These are phyloP conservation scores for Inga laurina DNA, from an alignment of 306 rosid genomes.

Conservation along the genomic window DNA sequence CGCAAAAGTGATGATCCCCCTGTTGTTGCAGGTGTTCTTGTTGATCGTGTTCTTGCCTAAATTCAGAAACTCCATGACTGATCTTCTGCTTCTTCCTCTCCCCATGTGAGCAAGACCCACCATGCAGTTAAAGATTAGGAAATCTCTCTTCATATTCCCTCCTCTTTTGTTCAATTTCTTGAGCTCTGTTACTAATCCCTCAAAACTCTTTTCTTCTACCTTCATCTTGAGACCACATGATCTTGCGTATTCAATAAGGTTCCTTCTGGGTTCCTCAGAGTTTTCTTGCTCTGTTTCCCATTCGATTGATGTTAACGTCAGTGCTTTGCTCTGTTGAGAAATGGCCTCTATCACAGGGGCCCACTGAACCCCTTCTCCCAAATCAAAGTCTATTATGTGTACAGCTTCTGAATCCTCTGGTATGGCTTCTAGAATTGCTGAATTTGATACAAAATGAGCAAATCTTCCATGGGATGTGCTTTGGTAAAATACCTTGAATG, in stretches of 20 bases:
- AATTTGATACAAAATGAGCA: constrained; percentile 50
- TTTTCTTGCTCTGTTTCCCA: constrained; percentile 35
- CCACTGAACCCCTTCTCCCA: constrained; percentile 52
- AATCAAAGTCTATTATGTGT: constrained; percentile 53
- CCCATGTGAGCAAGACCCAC: constrained; percentile 49
- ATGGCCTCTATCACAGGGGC: constrained; percentile 44
- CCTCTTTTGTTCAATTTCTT: constrained; percentile 43
- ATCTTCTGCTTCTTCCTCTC: constrained; percentile 43
- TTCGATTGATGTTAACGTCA: constrained; percentile 47
- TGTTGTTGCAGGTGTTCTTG: constrained; percentile 15
- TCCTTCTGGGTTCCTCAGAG: constrained; percentile 37
- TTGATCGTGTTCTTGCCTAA: constrained; percentile 40
- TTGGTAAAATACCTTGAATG: constrained; percentile 40
- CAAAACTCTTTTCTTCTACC: constrained; percentile 40
- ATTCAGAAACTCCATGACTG: constrained; percentile 42
- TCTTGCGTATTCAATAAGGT: constrained; percentile 38
- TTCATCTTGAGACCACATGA: constrained; percentile 35
- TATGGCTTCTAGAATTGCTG: constrained; percentile 49
- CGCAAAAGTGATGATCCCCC: constrained; percentile 45
- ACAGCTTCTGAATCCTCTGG: constrained; percentile 46
- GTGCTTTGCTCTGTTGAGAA: constrained; percentile 30
- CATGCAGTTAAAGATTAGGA: constrained; percentile 49
- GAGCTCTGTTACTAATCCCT: constrained; percentile 40
- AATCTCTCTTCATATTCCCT: constrained; percentile 35
- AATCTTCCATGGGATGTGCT: constrained; percentile 44